Evolutionary conservation across 2,329 filamentous ascomycete genomes (phyloP), one percentile per base, ranked within the genome.

Genomic region (Alternaria arbusti): DNA sequence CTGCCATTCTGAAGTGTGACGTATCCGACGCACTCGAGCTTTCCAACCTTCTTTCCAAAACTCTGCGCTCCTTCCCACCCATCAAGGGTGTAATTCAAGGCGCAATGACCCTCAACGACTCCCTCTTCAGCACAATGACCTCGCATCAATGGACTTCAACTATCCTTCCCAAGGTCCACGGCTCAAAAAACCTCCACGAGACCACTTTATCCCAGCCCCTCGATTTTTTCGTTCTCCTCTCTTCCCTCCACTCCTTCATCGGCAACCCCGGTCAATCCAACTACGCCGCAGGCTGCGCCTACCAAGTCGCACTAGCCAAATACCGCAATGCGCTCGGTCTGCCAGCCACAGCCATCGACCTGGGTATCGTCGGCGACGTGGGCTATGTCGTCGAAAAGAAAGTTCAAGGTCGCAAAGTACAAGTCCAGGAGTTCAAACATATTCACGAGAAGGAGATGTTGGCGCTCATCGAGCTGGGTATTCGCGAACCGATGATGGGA

Each of bases 91-190:
- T 63, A 1, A 63, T 74, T 5, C 69, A 71, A 54, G 52, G 22
- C 15, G 67, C 72, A 3, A 72, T 70, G 69, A 59, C 64, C 0
- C 62, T 72, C 8, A 54, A 63, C 32, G 70, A 72, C 28, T 36
- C 52, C 1, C 36, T 67, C 0, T 68, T 73, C 47, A 45, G 46
- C 6, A 66, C 61, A 36, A 72, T 71, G 69, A 65, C 59, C 0
- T 28, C 44, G 4, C 20, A 54, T 10, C 50, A 68, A n/a, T 74
- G 70, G 70, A 49, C 28, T 1, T 20, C 57, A 0, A 45, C 59
- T 11, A 54, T 67, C 9, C 50, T 45, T 0, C 66, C 71, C 12
- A 82, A 83, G 60, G 65, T 82, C 13, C 59, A 67, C 11, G 80
- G 80, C 1, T 74, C 76, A 0, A 70, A 73, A 54, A 75, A 77